Evolutionary conservation across 805 yeast species (phyloP).

Genomic region (Blastobotrys peoriensis): DNA sequence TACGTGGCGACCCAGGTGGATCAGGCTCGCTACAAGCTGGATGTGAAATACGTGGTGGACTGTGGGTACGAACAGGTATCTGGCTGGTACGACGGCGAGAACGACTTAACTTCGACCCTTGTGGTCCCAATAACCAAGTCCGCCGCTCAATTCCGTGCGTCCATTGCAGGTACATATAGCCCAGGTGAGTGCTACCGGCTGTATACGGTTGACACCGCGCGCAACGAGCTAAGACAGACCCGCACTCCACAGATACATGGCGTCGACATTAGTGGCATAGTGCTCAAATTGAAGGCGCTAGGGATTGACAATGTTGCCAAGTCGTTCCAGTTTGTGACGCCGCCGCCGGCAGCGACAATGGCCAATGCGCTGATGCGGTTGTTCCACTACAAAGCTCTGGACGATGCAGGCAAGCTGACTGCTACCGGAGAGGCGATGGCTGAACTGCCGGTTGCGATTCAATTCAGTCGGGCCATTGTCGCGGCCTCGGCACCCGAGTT

Average conservation of each 20-base stretch:
- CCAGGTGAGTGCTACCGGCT: conserved; percentile 28
- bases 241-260: conserved; percentile 67
- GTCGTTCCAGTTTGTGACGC: conserved; percentile 63
- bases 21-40: conserved; percentile 45
- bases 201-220: conserved; percentile 42
- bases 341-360: conserved; percentile 66
- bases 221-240: conserved; percentile 78
- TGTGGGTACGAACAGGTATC: conserved; percentile 71
- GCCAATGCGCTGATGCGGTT: conserved; percentile 66
- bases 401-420: conserved; percentile 61
- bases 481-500: conserved; percentile 45
- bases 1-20: conserved; percentile 40
- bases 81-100: conserved; percentile 54
- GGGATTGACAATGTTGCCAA: conserved; percentile 50
- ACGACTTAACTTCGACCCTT: conserved; percentile 48
- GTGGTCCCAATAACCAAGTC: conserved; percentile 40
- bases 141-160: conserved; percentile 49
- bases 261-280: conserved; percentile 62
- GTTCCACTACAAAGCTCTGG: conserved; percentile 70
- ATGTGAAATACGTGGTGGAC: conserved; percentile 60
- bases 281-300: conserved; percentile 60
- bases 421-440: conserved; percentile 58
- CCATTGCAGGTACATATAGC: conserved; percentile 57
- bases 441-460: conserved; percentile 66
- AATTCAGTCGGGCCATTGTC: conserved; percentile 53